Conservation (phyloP, 164 flowering plant species). For the Stephania japonica region DNA sequence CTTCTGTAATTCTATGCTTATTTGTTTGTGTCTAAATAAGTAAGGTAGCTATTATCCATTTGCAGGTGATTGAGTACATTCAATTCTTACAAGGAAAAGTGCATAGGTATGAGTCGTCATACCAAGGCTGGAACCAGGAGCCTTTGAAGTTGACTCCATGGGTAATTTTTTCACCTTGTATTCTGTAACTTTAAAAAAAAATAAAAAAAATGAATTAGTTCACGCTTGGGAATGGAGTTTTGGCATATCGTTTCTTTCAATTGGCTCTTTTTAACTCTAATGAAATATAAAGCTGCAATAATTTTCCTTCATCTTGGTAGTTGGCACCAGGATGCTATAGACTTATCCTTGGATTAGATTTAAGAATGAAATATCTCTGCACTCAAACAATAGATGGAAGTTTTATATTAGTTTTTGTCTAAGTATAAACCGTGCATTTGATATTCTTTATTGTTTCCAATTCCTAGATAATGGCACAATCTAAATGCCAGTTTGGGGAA, state of each 20-base stretch:
- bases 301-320: neutral
- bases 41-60: neutral
- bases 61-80: conserved; percentile 78
- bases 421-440: neutral
- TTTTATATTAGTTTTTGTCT: neutral
- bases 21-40: neutral
- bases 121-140: conserved; percentile 63
- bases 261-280: neutral
- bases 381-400: neutral
- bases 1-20: neutral
- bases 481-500: too few species aligned
- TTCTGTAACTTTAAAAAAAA: neutral
- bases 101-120: conserved; percentile 53
- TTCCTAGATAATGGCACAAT: too few species aligned
- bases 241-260: neutral
- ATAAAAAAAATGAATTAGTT: neutral
- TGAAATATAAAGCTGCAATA: neutral
- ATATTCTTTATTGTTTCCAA: neutral
- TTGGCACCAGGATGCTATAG: neutral
- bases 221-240: neutral
- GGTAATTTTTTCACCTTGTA: conserved; percentile 35
- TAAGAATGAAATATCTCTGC: neutral
- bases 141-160: conserved; percentile 57
- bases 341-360: too few species aligned
- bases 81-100: conserved; percentile 69